Evolutionary conservation across 2,329 filamentous ascomycete species (phyloP), one percentile per base, ranked within the genome.

Genomic region (Ophiostoma populinum): DNA sequence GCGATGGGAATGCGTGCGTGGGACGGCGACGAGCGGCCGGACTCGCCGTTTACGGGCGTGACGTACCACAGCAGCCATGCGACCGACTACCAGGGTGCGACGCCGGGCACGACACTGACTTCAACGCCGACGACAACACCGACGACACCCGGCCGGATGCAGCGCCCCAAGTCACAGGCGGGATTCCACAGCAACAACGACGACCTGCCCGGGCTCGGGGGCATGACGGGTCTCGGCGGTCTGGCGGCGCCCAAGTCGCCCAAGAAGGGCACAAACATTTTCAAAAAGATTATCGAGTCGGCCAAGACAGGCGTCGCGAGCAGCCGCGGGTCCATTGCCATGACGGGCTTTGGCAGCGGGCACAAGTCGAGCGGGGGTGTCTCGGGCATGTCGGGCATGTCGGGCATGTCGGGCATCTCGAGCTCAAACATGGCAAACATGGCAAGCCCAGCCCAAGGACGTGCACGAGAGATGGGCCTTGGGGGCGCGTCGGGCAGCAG

Each of bases 281-380:
- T 95, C 63, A 90, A 87, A 55, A 92, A 92, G 50, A 87, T 95
- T 46, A 72, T 94, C 20, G 86, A 93, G 44, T 83, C 82, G 3
- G 87, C 86, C 12, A 94, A 92, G 59, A 94, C 87, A 0, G 83
- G 85, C 21, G 86, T 92, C 22, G 87, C 87, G 2, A 92, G 75
- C 50, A 83, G 81, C 35, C 72, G 87, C 42, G 90, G 79, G 44
- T 92, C 79, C 43, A 82, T 94, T 44, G 79, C 77, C 3, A 70
- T 72, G 21, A 44, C 48, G 4, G 69, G 70, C 2, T 50, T 56
- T 6, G 55, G 56, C 27, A 51, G 56, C n/a, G 51, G 54, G 3
- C 54, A 52, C 4, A 47, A 24, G 8, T 10, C 19, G 18, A 24
- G 22, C 5, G 8, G 5, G 22, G 12, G 22, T 5, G 8, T 4